Evolutionary conservation across 495 filamentous ascomycete species (phyloP), one percentile per base, ranked within the genome.

Genomic region (Penicillium canescens): DNA sequence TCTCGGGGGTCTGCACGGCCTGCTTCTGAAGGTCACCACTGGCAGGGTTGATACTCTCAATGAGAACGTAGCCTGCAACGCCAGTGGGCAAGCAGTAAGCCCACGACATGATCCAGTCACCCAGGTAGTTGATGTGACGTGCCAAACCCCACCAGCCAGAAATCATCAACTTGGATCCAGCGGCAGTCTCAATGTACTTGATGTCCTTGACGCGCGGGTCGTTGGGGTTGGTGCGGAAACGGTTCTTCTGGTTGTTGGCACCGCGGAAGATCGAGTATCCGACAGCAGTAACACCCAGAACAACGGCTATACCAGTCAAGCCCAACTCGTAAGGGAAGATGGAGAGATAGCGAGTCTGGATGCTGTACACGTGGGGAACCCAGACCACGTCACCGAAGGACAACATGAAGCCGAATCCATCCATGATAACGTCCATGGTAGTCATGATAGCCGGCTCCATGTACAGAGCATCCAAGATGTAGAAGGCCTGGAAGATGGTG

Each of bases 391-490:
- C 94, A 33, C 93, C 94, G 58, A 97, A 98, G 2, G 89, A 78
- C n/a, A 98, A 75, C 94, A 98, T 98, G 69, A 88, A 91, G 41
- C 94, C 95, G 61, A 98, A 97, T 12, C 94, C 95, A 62, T 98
- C 94, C 62, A 85, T 89, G 51, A 86, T 96, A 64, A 98, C 88
- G 69, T 98, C 95, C 72, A 98, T 97, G 9, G 91, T 97, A 3
- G 95, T 98, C 60, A 98, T 78, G 55, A 98, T 86, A 1, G 93
- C 87, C 0, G 91, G 82, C 67, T 98, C 94, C 84, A 92, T 92
- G 73, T 86, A 91, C n/a, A 90, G 80, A 0, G 82, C 80, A 68
- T 98, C 95, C 46, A 97, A 73, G 3, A 93, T 84, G 67, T 98
- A 98, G 52, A 96, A 69, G 11, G 80, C 76, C 70, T 98, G 95